Evolutionary conservation across 2,329 filamentous ascomycete genomes (phyloP), one percentile per base, ranked within the genome.

Genomic region (Nannizziopsis barbatae): DNA sequence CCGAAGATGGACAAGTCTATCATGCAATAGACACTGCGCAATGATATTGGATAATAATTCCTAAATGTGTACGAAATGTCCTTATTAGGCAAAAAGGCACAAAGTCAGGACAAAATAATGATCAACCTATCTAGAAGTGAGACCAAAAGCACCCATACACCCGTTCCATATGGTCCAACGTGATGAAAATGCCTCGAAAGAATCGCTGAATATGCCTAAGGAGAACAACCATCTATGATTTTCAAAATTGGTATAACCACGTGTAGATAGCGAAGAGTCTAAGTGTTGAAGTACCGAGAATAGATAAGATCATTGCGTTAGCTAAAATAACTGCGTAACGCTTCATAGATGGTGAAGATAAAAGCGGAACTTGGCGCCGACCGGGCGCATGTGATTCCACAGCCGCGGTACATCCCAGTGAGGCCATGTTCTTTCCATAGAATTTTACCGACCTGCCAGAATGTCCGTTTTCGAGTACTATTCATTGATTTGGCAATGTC

Each of bases 291-390:
- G 38, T 32, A 18, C 22, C 30, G n/a, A 7, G 10, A 9, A 12
- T 17, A 15, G 11, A 11, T 11, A 12, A n/a, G 9, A 22, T 18
- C 2, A 2, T 10, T 18, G 18, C 20, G 5, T 38, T 50, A 72
- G 53, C 62, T 64, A 59, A 92, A 75, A 56, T 79, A 71, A 54
- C 73, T 75, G 70, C 88, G 88, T 65, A 98, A 66, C 11, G 81
- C 84, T 67, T 96, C 92, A 63, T 89, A 96, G 52, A 96, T 81
- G 53, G 92, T 89, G 61, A 98, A 98, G 52, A 98, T 98, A 61
- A 96, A 88, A 6, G 92, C 92, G n/a, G 89, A 95, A 65, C 89
- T 95, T 2, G 92, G 92, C 30, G 88, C 89, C 32, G 88, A 84
- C 52, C 92, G 79, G 30, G 81, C 73, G 40, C 92, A 87, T 0